A percentile compares a stretch with the other conserved stretches of the same genome.
Evolutionary conservation across 2,329 filamentous ascomycete species (phyloP).

Genomic region (Chrysoporthe puriensis): DNA sequence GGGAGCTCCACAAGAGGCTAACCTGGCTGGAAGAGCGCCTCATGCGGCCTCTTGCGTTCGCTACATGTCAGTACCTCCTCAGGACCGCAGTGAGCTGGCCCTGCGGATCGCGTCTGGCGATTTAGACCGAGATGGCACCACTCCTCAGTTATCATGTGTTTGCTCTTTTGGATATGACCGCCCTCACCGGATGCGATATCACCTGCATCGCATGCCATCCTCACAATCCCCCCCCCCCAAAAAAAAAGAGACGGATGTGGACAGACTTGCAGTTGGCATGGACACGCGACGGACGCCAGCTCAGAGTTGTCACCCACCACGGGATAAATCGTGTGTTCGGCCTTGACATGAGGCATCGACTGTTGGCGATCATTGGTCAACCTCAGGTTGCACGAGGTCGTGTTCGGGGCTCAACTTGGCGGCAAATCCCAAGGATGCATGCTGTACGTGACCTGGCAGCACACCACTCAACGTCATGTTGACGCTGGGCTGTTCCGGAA

Average conservation of each 20-base stretch:
- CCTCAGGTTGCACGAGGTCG: not conserved
- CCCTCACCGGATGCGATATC: not conserved
- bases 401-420: not conserved
- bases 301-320: not conserved
- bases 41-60: too few species aligned
- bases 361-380: not conserved
- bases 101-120: not conserved
- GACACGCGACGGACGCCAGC: not conserved
- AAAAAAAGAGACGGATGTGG: slow-evolving; percentile 1
- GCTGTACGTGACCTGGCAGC: not conserved
- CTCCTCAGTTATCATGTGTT: not conserved
- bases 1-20: not conserved
- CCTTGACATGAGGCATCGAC: not conserved
- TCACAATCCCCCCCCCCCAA: not conserved
- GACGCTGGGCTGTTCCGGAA: not conserved
- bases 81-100: not conserved
- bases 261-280: slow-evolving; percentile 8
- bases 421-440: slow-evolving; percentile 10
- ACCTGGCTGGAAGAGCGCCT: not conserved
- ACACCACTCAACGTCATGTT: not conserved
- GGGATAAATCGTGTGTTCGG: not conserved
- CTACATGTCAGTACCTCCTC: not conserved
- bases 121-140: not conserved
- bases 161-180: not conserved
- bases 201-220: not conserved